phyloP scores from a whole-genome alignment of 2,329 filamentous ascomycete genomes.

The Beauveria varroae region DNA sequence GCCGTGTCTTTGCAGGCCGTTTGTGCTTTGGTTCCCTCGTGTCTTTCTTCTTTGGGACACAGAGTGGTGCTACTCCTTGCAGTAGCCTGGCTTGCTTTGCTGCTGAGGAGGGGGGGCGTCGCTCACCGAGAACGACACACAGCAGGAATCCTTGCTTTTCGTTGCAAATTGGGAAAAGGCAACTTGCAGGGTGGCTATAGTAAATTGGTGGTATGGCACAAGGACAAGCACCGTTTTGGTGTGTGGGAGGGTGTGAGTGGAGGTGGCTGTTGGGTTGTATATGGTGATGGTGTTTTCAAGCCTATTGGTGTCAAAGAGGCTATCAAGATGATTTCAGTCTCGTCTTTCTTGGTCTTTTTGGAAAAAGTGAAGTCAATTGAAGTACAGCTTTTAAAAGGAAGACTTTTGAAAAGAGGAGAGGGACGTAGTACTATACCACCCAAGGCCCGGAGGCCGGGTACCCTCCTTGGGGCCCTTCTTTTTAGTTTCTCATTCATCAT shows the following conservation, averaged over 20 bases:
- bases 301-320: background rate
- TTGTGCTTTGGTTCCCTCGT: constrained; percentile 13
- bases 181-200: constrained; percentile 12
- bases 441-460: constrained; percentile 8
- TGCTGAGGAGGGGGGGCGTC: background rate
- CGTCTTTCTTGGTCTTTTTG: background rate
- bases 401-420: constrained; percentile 3
- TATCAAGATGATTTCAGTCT: background rate
- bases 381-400: background rate
- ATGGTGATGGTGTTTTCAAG: background rate
- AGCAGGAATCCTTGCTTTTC: constrained; percentile 7
- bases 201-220: constrained; percentile 10
- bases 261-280: constrained; percentile 2
- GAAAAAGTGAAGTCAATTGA: constrained; percentile 5
- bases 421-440: background rate
- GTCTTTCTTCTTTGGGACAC: constrained; percentile 9
- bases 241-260: constrained; percentile 9
- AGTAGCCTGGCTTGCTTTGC: background rate
- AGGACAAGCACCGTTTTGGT: background rate
- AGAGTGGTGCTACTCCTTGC: constrained; percentile 2
- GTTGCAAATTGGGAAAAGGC: background rate
- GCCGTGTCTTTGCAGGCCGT: constrained; percentile 12
- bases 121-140: constrained; percentile 3
- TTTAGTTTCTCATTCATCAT: constrained; percentile 9
- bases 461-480: constrained; percentile 7